Evolutionary conservation across 305 asterid species (phyloP).

Genomic region (Salvia sclarea): DNA sequence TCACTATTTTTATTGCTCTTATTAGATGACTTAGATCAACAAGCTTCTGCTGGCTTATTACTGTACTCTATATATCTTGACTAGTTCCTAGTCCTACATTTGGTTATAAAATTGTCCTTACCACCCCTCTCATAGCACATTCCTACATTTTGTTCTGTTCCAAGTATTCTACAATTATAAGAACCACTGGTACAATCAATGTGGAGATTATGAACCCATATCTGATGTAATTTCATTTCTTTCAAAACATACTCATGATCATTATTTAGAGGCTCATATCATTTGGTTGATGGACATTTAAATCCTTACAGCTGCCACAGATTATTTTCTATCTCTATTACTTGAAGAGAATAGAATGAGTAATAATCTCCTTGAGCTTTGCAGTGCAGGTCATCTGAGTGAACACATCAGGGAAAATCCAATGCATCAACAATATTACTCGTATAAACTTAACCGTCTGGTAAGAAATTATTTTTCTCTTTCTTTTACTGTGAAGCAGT

Average conservation of each 20-base stretch:
- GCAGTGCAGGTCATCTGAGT: constrained; percentile 86
- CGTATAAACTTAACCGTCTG: constrained; percentile 74
- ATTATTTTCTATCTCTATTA: neutral
- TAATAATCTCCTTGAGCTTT: constrained; percentile 37
- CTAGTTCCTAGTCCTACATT: too few species aligned
- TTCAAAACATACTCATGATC: neutral
- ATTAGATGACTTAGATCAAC: neutral
- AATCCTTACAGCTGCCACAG: constrained; percentile 25
- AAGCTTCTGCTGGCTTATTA: neutral
- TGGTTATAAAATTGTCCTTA: too few species aligned
- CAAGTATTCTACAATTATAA: neutral
- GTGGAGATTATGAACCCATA: constrained; percentile 3
- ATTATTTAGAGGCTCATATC: neutral
- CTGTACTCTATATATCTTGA: neutral
- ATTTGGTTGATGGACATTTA: neutral
- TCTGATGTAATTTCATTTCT: neutral
- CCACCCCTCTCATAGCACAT: neutral
- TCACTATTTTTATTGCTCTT: neutral
- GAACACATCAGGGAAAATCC: constrained; percentile 60
- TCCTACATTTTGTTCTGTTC: neutral
- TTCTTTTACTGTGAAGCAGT: too few species aligned
- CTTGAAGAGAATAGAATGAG: constrained; percentile 21
- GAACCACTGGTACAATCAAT: constrained; percentile 6
- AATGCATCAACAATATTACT: constrained; percentile 68
- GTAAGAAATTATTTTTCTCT: too few species aligned